Conservation (phyloP, 1,284 basidiomycete species). For the Leccinum pachyderme region DNA sequence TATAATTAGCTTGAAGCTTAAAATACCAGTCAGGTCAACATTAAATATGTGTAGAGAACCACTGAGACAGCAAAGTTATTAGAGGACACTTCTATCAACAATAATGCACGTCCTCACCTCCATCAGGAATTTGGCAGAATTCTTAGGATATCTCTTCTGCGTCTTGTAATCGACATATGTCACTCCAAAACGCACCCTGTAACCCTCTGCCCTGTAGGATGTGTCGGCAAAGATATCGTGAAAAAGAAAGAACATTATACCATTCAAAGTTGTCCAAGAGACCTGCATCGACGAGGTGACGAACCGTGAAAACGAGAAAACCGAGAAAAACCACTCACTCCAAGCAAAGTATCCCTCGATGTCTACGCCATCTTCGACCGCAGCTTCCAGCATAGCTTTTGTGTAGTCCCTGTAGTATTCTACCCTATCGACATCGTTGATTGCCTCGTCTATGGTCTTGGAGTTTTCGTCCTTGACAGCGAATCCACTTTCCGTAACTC, state of each 20-base stretch:
- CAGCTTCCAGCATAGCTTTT: conserved; percentile 54
- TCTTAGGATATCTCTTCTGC: conserved; percentile 68
- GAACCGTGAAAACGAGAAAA: background rate
- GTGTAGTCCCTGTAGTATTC: conserved; percentile 70
- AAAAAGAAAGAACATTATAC: background rate
- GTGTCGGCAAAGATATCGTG: background rate
- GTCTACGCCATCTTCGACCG: conserved; percentile 65
- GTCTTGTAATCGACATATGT: conserved; percentile 72
- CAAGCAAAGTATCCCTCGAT: conserved; percentile 72
- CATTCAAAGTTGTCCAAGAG: conserved; percentile 11
- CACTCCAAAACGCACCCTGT: conserved; percentile 60
- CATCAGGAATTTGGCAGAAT: conserved; percentile 56
- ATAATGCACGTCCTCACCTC: conserved; percentile 30
- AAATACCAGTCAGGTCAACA: background rate
- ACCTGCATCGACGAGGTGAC: background rate
- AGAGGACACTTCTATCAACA: background rate
- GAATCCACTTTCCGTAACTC: conserved; percentile 74
- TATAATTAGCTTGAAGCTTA: background rate
- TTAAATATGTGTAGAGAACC: conserved; percentile 4
- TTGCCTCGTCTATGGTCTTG: conserved; percentile 52
- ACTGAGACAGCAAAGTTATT: background rate
- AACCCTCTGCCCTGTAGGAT: conserved; percentile 58
- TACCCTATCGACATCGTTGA: conserved; percentile 64
- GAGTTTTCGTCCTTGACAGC: conserved; percentile 64
- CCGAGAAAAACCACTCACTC: conserved; percentile 42